Evolutionary conservation across 768 basidiomycete species (phyloP), one percentile per base, ranked within the genome.

Genomic region (Amanita polypyramis): DNA sequence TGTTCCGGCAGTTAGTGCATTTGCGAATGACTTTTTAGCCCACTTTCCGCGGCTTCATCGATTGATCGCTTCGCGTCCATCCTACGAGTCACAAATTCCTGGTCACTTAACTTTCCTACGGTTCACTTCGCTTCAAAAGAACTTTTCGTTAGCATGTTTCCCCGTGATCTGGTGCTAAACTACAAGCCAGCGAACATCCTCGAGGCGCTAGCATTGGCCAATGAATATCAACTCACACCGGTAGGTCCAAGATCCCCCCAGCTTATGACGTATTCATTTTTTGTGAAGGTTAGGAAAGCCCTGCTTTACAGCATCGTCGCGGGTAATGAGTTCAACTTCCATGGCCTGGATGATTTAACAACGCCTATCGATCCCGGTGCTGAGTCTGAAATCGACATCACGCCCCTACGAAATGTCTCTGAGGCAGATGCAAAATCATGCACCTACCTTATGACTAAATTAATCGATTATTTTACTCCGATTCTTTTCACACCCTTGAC

Each of bases 391-490:
- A 51, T 51, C 17, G 30, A 39, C 44, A 36, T 42, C 48, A 38
- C 12, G 20, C 17, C 19, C 33, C 44, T 8, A 35, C n/a, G 20
- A 25, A 45, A 34, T 8, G 17, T 47, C 36, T 39, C 25, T 10
- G n/a, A 5, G 25, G 19, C 27, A n/a, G 46, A 47, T 40, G 38
- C 36, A 8, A 17, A 33, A 27, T 19, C 5, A 21, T 47, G 46
- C 54, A 64, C 61, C 52, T 56, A 56, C n/a, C 67, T 82, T 29
- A 74, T 81, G 72, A 64, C 65, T 5, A 60, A 59, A 23, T 59
- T 88, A 51, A 77, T 88, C 49, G 70, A 70, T 4, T 72, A 83
- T 59, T 86, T 87, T 58, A 82, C 83, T 0, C 83, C 85, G 1
- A 67, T 79, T 30, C 63, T 88, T 0, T 88, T 88, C 60, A 85